These are phyloP conservation scores for Calocybe gangraenosa DNA, from an alignment of 768 basidiomycete species.

Conservation along the genomic window DNA sequence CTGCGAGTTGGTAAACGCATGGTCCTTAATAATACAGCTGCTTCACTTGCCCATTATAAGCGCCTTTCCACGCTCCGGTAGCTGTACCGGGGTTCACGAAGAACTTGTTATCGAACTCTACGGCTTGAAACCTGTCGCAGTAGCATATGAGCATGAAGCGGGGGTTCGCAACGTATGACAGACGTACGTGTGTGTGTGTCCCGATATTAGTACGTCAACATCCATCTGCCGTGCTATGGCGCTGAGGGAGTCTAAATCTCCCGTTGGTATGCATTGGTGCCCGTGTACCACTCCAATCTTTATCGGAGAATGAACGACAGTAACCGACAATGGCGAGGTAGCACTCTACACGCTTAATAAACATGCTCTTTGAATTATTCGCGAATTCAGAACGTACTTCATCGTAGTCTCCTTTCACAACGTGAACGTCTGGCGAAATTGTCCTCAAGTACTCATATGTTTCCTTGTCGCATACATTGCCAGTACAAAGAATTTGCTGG, in stretches of 20 bases:
- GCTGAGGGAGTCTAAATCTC: conserved; percentile 87
- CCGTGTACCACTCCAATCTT: conserved; percentile 93
- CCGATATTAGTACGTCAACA: conserved; percentile 91
- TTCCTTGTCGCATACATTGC: conserved; percentile 96
- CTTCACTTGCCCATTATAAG: conserved; percentile 50
- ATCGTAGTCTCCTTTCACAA: conserved; percentile 93
- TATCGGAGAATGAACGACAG: conserved; percentile 79
- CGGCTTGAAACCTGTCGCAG: conserved; percentile 79
- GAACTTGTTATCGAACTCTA: conserved; percentile 87
- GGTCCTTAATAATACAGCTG: neutral
- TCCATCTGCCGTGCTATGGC: conserved; percentile 94
- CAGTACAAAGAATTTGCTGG: conserved; percentile 95
- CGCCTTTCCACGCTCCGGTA: conserved; percentile 90
- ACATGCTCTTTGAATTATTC: neutral
- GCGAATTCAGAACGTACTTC: conserved; percentile 51
- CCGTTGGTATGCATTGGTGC: conserved; percentile 88
- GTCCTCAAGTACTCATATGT: conserved; percentile 95
- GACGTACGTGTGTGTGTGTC: conserved; percentile 89
- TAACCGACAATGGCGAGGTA: conserved; percentile 74
- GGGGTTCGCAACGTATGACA: neutral
- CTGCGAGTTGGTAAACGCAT: conserved; percentile 33
- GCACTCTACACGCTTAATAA: conserved; percentile 39
- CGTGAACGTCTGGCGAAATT: conserved; percentile 89
- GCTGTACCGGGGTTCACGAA: conserved; percentile 96
- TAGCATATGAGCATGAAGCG: neutral